Base-by-base conservation (phyloP, 139 green algal species). In the Axilococcus clingmanii region DNA sequence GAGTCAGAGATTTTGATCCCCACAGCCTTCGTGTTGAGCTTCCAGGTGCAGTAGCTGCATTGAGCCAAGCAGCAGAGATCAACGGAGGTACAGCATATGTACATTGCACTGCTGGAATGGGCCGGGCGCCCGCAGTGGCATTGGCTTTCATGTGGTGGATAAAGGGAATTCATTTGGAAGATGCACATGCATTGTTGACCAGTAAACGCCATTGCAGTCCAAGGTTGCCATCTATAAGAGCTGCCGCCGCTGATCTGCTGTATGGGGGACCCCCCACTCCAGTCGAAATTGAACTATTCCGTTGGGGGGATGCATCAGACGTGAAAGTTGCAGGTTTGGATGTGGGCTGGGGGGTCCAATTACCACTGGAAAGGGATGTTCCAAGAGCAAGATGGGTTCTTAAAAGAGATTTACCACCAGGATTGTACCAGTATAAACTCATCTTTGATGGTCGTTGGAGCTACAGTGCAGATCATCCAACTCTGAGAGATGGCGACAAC, bases 61-160 rank as follows among this genome's bases (percentile, higher is more conserved):
- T 88, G 36, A 67, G 72, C 0, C 58, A 56, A 38, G 27, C 37
- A 15, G 52, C 23, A 30, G 33, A 41, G 22, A 24, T 31, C 14
- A 38, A 64, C 16, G 64, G 59, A 11, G 82, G 78, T 23, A 83
- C 71, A 0, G 55, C 79, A 6, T 97, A 97, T 65, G 82, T 97
- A 42, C 89, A 97, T 71, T 97, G 89, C 60, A 97, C 89, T 24
- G 87, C 87, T 65, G 84, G 84, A 83, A 65, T 97, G 59, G 89
- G 89, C 1, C 74, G 89, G 4, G 89, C 89, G 2, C 89, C 89
- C 12, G 89, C 80, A 22, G 77, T 81, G 4, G 89, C 89, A 0
- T 67, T 96, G 43, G 86, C 82, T 8, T 94, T 88, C 71, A 92
- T 94, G 82, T 84, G 79, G 68, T 94, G 86, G 87, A 66, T 86